phyloP scores from a whole-genome alignment of 768 basidiomycete species.

The Naganishia kalamii region DNA sequence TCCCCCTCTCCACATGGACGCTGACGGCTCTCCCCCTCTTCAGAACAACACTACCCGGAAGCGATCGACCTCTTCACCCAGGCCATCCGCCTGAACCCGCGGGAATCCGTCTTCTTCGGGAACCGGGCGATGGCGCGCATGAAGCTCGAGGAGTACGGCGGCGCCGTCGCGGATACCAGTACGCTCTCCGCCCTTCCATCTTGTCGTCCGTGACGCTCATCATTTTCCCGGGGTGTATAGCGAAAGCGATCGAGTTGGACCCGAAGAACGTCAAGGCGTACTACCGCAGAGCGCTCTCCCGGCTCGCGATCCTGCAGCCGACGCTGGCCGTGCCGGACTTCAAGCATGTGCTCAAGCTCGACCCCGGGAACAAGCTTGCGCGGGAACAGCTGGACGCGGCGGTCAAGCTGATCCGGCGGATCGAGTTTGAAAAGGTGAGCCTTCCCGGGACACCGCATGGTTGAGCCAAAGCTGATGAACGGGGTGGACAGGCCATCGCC shows the following conservation, averaged over 20 bases:
- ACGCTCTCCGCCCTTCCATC: not conserved
- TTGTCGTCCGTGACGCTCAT: not conserved
- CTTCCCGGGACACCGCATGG: no score
- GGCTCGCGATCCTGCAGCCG: constrained; percentile 81
- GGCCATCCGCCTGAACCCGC: constrained; percentile 80
- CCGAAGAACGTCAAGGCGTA: constrained; percentile 73
- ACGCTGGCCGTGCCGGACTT: constrained; percentile 81
- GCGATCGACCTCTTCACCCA: constrained; percentile 74
- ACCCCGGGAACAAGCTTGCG: constrained; percentile 78
- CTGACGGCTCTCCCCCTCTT: constrained; percentile 24
- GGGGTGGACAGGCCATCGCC: constrained; percentile 61
- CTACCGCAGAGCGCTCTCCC: constrained; percentile 73
- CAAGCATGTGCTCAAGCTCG: constrained; percentile 71
- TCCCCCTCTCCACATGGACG: constrained; percentile 17
- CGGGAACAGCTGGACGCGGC: constrained; percentile 75
- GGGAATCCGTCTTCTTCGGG: constrained; percentile 84
- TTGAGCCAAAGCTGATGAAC: no score
- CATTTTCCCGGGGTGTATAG: no score
- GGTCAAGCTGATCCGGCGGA: constrained; percentile 79
- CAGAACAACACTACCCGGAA: constrained; percentile 62
- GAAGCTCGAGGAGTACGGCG: constrained; percentile 86
- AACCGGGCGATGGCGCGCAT: constrained; percentile 89
- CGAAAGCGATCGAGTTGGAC: constrained; percentile 78
- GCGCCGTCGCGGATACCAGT: constrained; percentile 83
- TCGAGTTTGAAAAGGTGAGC: constrained; percentile 72